phyloP scores from a whole-genome alignment of 805 yeast genomes.

The Cyberlindnera saturnus region DNA sequence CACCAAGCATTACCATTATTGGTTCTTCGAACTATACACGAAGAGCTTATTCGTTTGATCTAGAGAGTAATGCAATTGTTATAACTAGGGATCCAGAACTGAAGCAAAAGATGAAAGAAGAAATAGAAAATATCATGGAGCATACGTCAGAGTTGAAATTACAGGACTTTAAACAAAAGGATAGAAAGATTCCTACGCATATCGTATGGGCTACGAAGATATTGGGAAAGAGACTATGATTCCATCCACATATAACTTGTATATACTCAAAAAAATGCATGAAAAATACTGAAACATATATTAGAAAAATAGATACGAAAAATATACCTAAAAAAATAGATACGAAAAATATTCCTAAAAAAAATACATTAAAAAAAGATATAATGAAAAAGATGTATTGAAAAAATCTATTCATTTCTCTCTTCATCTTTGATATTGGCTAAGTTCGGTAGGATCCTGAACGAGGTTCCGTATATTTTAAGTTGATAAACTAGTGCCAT shows the following conservation, averaged over 20 bases:
- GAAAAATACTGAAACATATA: neutral
- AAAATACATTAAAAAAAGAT: too few relatives aligned
- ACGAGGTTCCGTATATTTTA: neutral
- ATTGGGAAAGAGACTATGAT: conserved; percentile 47
- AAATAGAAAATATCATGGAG: conserved; percentile 52
- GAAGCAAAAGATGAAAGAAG: conserved; percentile 50
- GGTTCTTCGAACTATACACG: conserved; percentile 94
- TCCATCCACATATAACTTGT: neutral
- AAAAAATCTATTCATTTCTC: neutral
- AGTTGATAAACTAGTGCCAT: neutral
- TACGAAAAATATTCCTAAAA: too few relatives aligned
- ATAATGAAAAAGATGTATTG: neutral
- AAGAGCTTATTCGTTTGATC: conserved; percentile 80
- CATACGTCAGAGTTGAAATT: conserved; percentile 48
- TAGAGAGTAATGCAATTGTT: conserved; percentile 81
- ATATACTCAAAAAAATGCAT: neutral
- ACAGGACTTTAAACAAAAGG: conserved; percentile 57
- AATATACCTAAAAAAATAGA: too few relatives aligned
- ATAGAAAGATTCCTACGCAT: conserved; percentile 54
- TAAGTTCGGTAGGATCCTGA: neutral
- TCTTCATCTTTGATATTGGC: neutral
- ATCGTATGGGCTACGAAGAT: conserved; percentile 64
- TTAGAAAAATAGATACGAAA: too few relatives aligned
- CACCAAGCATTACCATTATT: conserved; percentile 71
- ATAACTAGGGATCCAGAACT: conserved; percentile 62